Percentiles rank a stretch among this genome's conserved stretches.
These are phyloP conservation scores for Tricholoma sp. DNA, from an alignment of 768 basidiomycete species.

Conservation along the genomic window DNA sequence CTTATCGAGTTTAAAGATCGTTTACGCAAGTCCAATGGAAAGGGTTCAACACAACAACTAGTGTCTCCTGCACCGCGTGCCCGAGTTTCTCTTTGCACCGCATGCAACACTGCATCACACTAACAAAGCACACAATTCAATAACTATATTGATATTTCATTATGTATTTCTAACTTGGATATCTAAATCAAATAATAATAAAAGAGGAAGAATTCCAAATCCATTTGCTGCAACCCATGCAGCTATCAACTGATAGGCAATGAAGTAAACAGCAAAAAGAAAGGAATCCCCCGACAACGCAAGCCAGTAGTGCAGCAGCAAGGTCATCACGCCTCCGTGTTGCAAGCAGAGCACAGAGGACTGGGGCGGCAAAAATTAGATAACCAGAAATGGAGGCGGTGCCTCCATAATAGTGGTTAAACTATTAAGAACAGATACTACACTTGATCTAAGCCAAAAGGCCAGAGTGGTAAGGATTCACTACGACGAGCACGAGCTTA, in stretches of 20 bases:
- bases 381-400: constrained; percentile 53
- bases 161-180: too few species aligned
- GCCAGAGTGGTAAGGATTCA: constrained; percentile 75
- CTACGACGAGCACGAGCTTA: not conserved
- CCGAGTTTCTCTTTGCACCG: too few species aligned
- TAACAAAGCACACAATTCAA: too few species aligned
- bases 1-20: too few species aligned
- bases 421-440: constrained; percentile 95
- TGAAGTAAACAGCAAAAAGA: constrained; percentile 17
- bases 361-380: constrained; percentile 50
- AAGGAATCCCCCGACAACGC: constrained; percentile 56
- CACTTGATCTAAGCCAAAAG: constrained; percentile 98
- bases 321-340: constrained; percentile 48
- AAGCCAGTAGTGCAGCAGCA: constrained; percentile 51
- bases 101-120: too few species aligned
- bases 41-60: too few species aligned
- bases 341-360: constrained; percentile 52
- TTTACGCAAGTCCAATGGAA: too few species aligned
- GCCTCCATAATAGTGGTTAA: constrained; percentile 62
- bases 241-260: constrained; percentile 4
- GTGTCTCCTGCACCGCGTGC: too few species aligned
- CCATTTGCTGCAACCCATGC: constrained; percentile 13
- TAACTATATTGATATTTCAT: too few species aligned
- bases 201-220: not conserved
- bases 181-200: too few species aligned